These are phyloP conservation scores for Saturnispora diversa DNA, from an alignment of 805 yeast genomes.

Conservation along the genomic window DNA sequence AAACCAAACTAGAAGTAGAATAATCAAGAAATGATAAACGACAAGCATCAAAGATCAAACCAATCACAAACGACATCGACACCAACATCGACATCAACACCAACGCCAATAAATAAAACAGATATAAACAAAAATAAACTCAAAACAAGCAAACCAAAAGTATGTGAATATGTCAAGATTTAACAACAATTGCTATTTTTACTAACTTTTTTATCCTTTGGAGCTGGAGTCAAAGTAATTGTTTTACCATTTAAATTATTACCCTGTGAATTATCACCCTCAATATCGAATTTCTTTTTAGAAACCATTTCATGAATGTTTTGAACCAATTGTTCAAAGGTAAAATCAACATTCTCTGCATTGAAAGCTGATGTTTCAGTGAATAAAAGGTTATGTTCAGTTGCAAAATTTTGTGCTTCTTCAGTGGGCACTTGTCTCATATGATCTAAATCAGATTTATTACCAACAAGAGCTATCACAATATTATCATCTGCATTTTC, in stretches of 20 bases:
- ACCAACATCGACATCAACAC: too few relatives aligned
- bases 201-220: constrained; percentile 61
- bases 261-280: constrained; percentile 43
- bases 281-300: constrained; percentile 84
- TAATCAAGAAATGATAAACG: too few relatives aligned
- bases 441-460: constrained; percentile 85
- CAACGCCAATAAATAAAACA: too few relatives aligned
- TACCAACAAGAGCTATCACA: constrained; percentile 89
- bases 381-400: constrained; percentile 83
- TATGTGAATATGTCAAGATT: constrained; percentile 2
- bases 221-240: constrained; percentile 86
- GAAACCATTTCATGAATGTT: constrained; percentile 92
- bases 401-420: constrained; percentile 90
- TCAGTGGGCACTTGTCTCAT: constrained; percentile 95
- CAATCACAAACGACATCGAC: too few relatives aligned
- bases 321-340: constrained; percentile 87
- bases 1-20: neutral
- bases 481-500: constrained; percentile 92
- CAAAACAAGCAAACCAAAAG: neutral
- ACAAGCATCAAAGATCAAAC: too few relatives aligned
- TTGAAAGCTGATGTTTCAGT: constrained; percentile 95
- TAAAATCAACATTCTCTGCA: constrained; percentile 88
- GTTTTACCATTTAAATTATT: constrained; percentile 64
- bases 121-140: neutral
- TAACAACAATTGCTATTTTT: constrained; percentile 67